Conservation (phyloP, 768 basidiomycete genomes). For the Lentinula lateritia region DNA sequence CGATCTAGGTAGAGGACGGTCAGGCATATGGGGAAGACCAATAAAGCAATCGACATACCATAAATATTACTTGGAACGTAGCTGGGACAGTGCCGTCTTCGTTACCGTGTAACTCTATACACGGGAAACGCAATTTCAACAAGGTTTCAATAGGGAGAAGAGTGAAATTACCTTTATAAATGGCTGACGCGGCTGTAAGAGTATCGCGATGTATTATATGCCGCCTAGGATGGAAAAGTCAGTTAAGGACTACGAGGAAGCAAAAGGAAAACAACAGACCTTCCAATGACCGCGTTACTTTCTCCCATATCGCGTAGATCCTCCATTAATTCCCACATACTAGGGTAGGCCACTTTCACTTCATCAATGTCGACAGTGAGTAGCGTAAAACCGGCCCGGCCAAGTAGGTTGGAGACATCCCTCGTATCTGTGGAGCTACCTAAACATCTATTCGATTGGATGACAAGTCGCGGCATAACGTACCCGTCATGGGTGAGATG, state of each 20-base stretch:
- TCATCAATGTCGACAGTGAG: conserved; percentile 96
- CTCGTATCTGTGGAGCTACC: conserved; percentile 62
- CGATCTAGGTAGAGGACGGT: conserved; percentile 45
- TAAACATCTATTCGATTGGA: neutral
- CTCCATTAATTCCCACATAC: conserved; percentile 92
- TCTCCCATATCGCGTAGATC: conserved; percentile 98
- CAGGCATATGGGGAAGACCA: neutral
- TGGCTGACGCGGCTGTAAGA: conserved; percentile 83
- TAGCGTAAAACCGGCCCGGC: conserved; percentile 88
- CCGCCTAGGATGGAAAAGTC: conserved; percentile 37
- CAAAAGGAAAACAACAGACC: conserved; percentile 37
- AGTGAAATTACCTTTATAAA: conserved; percentile 70
- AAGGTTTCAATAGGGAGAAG: neutral
- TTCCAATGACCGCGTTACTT: conserved; percentile 82
- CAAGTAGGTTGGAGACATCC: conserved; percentile 88
- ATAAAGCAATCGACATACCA: conserved; percentile 45
- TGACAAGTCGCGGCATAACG: conserved; percentile 10
- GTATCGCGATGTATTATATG: conserved; percentile 78
- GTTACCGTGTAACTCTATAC: conserved; percentile 74
- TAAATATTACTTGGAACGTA: conserved; percentile 94
- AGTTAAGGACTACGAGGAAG: conserved; percentile 27
- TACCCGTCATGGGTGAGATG: conserved; percentile 96
- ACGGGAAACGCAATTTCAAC: neutral
- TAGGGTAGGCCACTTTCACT: conserved; percentile 84
- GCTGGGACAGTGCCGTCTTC: conserved; percentile 85